These are phyloP conservation scores for Rhytidiadelphus loreus DNA, from an alignment of 225 moss, liverwort and hornwort species.

Conservation along the genomic window DNA sequence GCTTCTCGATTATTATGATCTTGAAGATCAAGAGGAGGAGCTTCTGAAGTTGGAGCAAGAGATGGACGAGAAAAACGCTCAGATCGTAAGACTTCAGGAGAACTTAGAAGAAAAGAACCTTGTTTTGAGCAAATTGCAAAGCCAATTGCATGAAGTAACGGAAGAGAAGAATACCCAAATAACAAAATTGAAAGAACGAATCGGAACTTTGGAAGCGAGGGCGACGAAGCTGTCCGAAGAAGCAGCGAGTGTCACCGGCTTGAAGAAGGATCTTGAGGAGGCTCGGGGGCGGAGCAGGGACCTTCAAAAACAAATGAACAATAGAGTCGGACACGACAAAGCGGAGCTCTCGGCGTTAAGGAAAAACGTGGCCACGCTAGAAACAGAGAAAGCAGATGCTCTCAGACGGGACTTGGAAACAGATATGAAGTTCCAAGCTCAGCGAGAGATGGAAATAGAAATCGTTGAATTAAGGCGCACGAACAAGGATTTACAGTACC, in stretches of 20 bases:
- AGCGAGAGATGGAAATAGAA: constrained; percentile 70
- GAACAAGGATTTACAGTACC: constrained; percentile 75
- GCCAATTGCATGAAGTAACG: neutral
- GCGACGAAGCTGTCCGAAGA: constrained; percentile 8
- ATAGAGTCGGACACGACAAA: constrained; percentile 45
- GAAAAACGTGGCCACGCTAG: constrained; percentile 42
- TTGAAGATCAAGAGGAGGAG: constrained; percentile 33
- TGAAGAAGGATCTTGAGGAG: constrained; percentile 67
- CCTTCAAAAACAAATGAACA: constrained; percentile 55
- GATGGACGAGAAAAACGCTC: constrained; percentile 23
- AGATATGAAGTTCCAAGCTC: constrained; percentile 55
- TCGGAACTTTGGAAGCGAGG: constrained; percentile 36
- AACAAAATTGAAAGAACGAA: constrained; percentile 13
- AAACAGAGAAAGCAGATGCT: constrained; percentile 42
- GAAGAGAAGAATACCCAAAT: constrained; percentile 9
- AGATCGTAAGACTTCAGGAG: neutral
- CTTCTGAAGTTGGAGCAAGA: constrained; percentile 49
- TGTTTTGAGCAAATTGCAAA: neutral
- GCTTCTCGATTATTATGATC: constrained; percentile 49
- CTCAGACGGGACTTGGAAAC: constrained; percentile 52
- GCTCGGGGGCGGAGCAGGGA: constrained; percentile 49
- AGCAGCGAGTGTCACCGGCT: constrained; percentile 8
- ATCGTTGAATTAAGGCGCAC: constrained; percentile 69
- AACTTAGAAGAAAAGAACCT: constrained; percentile 36
- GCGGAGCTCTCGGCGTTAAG: constrained; percentile 54